Percentiles rank a stretch among this genome's conserved stretches.
phyloP scores from a whole-genome alignment of 495 filamentous ascomycete genomes.

The Hyaloscypha finlandica region DNA sequence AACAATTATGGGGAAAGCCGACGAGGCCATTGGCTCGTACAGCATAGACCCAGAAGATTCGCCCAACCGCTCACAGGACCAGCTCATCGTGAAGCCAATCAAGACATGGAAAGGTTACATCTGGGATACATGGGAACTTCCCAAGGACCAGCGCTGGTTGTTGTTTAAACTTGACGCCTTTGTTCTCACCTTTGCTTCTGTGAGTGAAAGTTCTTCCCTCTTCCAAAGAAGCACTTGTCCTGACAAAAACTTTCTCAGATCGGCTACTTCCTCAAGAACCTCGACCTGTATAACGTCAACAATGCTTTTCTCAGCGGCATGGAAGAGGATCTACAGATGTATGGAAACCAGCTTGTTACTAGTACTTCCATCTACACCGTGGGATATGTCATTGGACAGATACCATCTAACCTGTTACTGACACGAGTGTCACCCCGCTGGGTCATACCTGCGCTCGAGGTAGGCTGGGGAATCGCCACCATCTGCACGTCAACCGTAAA shows the following conservation, averaged over 20 bases:
- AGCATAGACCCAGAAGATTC: background rate
- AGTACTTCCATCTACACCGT: slow-evolving; percentile 18
- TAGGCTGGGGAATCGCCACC: slow-evolving; percentile 17
- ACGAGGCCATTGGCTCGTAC: background rate
- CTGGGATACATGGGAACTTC: slow-evolving; percentile 19
- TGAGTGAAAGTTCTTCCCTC: background rate
- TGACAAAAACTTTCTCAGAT: background rate
- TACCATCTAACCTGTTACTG: slow-evolving; percentile 15
- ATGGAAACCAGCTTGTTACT: slow-evolving; percentile 14
- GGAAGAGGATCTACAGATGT: slow-evolving; percentile 38
- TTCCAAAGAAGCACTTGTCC: background rate
- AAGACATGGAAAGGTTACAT: slow-evolving; percentile 15
- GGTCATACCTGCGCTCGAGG: slow-evolving; percentile 18
- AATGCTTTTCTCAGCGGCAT: slow-evolving; percentile 67
- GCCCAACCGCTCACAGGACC: background rate
- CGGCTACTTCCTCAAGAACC: slow-evolving; percentile 22
- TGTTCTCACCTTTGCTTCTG: slow-evolving; percentile 18
- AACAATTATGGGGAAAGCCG: slow-evolving; percentile 3
- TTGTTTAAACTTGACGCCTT: slow-evolving; percentile 21
- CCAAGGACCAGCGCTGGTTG: slow-evolving; percentile 9
- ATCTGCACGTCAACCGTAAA: slow-evolving; percentile 13
- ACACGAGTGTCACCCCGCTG: slow-evolving; percentile 15
- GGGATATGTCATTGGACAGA: slow-evolving; percentile 23
- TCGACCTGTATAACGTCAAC: slow-evolving; percentile 27
- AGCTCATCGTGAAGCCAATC: slow-evolving; percentile 5